phyloP scores from a whole-genome alignment of 179 eudicot genomes.

The Amaranthus tricolor region DNA sequence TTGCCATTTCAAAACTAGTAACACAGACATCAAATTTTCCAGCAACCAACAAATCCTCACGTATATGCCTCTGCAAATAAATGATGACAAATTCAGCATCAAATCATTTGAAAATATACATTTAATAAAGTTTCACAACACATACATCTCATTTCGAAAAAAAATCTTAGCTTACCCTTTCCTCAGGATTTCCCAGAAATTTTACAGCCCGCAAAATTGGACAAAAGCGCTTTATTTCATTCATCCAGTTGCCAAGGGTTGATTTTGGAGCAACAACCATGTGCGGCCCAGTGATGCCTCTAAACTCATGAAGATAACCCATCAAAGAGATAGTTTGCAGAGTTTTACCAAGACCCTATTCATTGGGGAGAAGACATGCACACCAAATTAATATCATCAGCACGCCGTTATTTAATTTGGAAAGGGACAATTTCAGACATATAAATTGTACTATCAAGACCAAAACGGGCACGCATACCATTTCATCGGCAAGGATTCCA shows the following conservation, averaged over 20 bases:
- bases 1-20: conserved; percentile 98
- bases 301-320: conserved; percentile 87
- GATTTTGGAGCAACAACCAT: conserved; percentile 99
- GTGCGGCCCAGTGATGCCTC: conserved; percentile 96
- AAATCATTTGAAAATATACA: background rate
- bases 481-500: conserved; percentile 97
- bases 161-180: conserved; percentile 54
- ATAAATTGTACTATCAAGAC: background rate
- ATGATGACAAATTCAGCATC: background rate
- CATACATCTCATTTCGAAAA: background rate
- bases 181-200: conserved; percentile 90
- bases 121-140: background rate
- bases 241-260: conserved; percentile 98
- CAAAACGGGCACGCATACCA: conserved; percentile 43
- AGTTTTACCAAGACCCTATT: conserved; percentile 93
- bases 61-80: conserved; percentile 64
- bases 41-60: conserved; percentile 80
- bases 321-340: conserved; percentile 89
- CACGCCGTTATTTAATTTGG: background rate
- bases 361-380: background rate
- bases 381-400: background rate
- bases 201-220: conserved; percentile 81
- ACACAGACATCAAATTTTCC: conserved; percentile 99
- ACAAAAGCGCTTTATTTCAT: conserved; percentile 89
- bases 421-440: background rate